Conservation (phyloP, 148 eudicot genomes). For the Bassia scoparia region DNA sequence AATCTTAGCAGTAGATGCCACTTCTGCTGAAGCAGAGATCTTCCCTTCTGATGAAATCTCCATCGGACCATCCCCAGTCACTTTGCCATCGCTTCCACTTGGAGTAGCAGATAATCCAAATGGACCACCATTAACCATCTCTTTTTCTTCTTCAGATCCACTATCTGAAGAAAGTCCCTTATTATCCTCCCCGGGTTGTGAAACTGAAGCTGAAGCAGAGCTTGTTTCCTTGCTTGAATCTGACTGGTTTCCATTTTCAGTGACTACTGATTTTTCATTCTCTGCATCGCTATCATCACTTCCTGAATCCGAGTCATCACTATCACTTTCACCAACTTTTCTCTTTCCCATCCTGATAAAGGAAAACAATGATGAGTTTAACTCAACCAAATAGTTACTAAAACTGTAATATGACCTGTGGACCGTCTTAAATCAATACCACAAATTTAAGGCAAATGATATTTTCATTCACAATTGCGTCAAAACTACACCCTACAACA, state of each 20-base stretch:
- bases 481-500: not conserved
- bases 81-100: slow-evolving; percentile 27
- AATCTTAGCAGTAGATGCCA: slow-evolving; percentile 19
- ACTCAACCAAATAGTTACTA: not conserved
- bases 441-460: not conserved
- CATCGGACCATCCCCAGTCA: slow-evolving; percentile 15
- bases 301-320: slow-evolving; percentile 45
- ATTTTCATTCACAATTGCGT: not conserved
- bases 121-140: slow-evolving; percentile 21
- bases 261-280: slow-evolving; percentile 55
- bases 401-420: no score
- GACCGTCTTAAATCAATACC: not conserved
- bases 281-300: slow-evolving; percentile 48
- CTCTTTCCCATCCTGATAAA: slow-evolving; percentile 83
- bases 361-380: not conserved
- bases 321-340: slow-evolving; percentile 65
- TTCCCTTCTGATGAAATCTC: slow-evolving; percentile 21
- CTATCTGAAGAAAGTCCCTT: slow-evolving; percentile 41
- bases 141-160: slow-evolving; percentile 66
- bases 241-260: slow-evolving; percentile 45
- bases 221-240: slow-evolving; percentile 57
- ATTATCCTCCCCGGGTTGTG: slow-evolving; percentile 32
- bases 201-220: slow-evolving; percentile 47
- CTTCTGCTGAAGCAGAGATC: slow-evolving; percentile 19
- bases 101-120: slow-evolving; percentile 28